A percentile compares a stretch with the other conserved stretches of the same genome.
phyloP scores from a whole-genome alignment of 192 early-diverging fungal species.

The Piromyces finnis region DNA sequence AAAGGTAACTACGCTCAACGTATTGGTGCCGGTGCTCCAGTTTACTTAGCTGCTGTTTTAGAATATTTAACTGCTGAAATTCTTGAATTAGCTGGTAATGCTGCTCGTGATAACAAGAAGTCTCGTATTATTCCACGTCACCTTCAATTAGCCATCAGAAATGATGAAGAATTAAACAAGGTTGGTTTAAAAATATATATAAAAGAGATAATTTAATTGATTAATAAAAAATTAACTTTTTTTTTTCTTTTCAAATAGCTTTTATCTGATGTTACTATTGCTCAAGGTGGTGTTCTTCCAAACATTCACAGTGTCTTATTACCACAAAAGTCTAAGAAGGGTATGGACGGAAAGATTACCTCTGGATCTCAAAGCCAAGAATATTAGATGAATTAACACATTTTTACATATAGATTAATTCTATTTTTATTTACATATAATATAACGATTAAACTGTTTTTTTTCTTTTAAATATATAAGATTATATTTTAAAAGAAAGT shows the following conservation, averaged over 20 bases:
- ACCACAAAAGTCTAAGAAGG: conserved; percentile 39
- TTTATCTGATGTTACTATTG: conserved; percentile 73
- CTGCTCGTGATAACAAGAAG: conserved; percentile 88
- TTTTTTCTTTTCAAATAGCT: conserved; percentile 16
- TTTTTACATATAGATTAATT: no score
- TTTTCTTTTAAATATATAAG: no score
- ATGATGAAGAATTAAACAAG: conserved; percentile 92
- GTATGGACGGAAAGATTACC: not conserved
- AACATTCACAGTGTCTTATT: conserved; percentile 77
- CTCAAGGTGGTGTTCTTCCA: conserved; percentile 84
- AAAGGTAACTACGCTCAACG: conserved; percentile 89
- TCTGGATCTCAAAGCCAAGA: not conserved
- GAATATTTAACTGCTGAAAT: conserved; percentile 94
- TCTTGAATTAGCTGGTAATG: conserved; percentile 89
- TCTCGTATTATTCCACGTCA: conserved; percentile 88
- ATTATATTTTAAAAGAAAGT: no score
- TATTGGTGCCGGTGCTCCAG: conserved; percentile 78
- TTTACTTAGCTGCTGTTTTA: conserved; percentile 87
- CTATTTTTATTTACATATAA: no score
- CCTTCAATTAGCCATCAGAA: conserved; percentile 80
- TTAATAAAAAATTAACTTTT: no score
- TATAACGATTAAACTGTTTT: no score
- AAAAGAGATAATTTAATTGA: no score
- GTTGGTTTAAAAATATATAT: no score
- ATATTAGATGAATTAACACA: not conserved